Evolutionary conservation across 2,329 filamentous ascomycete genomes (phyloP), one percentile per base, ranked within the genome.

Genomic region (Sporothrix schenckii): DNA sequence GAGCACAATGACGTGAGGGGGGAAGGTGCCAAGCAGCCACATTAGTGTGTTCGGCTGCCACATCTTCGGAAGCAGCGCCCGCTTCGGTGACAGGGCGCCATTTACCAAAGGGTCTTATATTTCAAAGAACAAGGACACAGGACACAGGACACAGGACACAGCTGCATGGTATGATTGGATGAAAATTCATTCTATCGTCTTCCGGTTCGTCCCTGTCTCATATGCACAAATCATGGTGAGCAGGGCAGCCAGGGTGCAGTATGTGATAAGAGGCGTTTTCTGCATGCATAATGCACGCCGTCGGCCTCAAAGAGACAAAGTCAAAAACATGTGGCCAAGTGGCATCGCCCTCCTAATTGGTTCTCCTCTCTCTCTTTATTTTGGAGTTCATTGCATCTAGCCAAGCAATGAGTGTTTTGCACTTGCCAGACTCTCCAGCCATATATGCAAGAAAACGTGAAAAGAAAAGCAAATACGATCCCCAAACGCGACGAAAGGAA

Each of bases 301-400:
- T 50, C 41, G 4, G 61, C 63, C 63, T 44, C 19, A 24, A 41
- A 41, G 49, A 27, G 63, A 34, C 2, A 53, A 24, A 68, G 52
- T 39, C 53, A 49, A 58, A 58, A 53, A 27, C 13, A n/a, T n/a
- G 39, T 11, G 54, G 44, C 67, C 61, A 66, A 52, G 61, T 52
- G 44, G 44, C 44, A 16, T 34, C 16, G 10, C 10, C 9, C 10
- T 61, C 56, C 19, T 21, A 34, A 58, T 14, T 44, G 34, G 44
- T 14, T 14, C 27, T 56, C 53, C 24, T 24, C 24, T 24, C 24
- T 24, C 24, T 24, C 24, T 30, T 30, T 30, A n/a, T 30, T 30
- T 30, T 2, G 10, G n/a, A 61, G 56, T 61, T 61, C 11, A 34
- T 24, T 61, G 56, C 10, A 9, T 60, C 21, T 41, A 41, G 21